Evolutionary conservation across 2,329 filamentous ascomycete species (phyloP).

Genomic region (Penicillium sp.): DNA sequence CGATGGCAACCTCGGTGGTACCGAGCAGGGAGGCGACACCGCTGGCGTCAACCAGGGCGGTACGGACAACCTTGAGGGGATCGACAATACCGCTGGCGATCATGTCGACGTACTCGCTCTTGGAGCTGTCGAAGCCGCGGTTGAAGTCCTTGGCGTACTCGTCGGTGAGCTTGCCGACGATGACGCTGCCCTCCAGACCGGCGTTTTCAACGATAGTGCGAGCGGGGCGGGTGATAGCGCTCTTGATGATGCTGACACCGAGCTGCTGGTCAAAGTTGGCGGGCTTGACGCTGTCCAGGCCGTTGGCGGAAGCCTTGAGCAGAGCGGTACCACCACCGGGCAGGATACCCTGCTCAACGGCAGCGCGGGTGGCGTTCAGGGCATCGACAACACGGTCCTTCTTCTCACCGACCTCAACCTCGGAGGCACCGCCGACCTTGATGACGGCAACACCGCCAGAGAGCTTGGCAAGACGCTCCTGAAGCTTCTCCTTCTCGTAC

Average conservation of each 20-base stretch:
- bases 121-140: slow-evolving; percentile 94
- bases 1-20: slow-evolving; percentile 96
- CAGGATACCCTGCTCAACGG: slow-evolving; percentile 98
- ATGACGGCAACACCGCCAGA: slow-evolving; percentile 98
- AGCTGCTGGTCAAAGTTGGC: slow-evolving; percentile 99
- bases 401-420: slow-evolving; percentile 99
- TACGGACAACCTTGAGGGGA: slow-evolving; percentile 98
- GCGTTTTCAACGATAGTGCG: slow-evolving; percentile 97
- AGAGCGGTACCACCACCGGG: slow-evolving; percentile 97
- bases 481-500: slow-evolving; percentile 99
- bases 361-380: slow-evolving; percentile 93
- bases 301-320: slow-evolving; percentile 92
- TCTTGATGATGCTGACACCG: slow-evolving; percentile 95
- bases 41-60: slow-evolving; percentile 86
- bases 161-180: slow-evolving; percentile 96
- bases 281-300: slow-evolving; percentile 74
- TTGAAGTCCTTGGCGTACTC: slow-evolving; percentile 92
- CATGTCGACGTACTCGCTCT: slow-evolving; percentile 99
- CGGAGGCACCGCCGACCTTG: slow-evolving; percentile 95
- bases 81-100: slow-evolving; percentile 94
- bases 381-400: slow-evolving; percentile 99
- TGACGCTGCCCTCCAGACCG: slow-evolving; percentile 87
- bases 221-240: slow-evolving; percentile 91
- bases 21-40: slow-evolving; percentile 95
- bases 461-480: slow-evolving; percentile 98